Evolutionary conservation across 139 green algal species (phyloP), one percentile per base, ranked within the genome.

Genomic region (Helicosporidium sp.): DNA sequence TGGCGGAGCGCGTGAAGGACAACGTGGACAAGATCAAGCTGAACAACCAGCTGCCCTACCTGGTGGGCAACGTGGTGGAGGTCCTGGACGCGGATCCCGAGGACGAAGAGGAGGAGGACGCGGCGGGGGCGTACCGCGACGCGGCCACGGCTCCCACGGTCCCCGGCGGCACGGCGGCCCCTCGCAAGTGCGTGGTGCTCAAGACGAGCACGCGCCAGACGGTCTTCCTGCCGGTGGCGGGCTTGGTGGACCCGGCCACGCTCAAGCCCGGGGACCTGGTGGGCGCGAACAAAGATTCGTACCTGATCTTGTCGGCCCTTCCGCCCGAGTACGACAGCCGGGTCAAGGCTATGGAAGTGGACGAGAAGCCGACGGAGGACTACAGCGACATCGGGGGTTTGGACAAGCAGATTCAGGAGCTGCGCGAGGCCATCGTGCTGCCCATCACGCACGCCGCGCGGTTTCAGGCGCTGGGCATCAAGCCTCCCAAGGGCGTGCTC

Each of bases 231-330:
- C 90, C 90, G 20, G 85, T 99, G 24, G 76, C 93, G 18, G 88
- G 88, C 0, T 65, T 97, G 20, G 88, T 97, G n/a, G 86, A 97
- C 50, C 56, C 88, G 2, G 66, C 75, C 10, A 59, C 55, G 17
- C 58, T 95, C 6, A 84, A 84, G 52, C 87, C 87, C 7, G 74
- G 67, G 7, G 87, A 96, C 60, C 66, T 96, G 52, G 86, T 97
- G n/a, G 88, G 88, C 12, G 87, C 94, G 26, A 97, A 97, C 75
- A 97, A 97, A 68, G 89, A 98, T 76, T 84, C 64, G 44, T 98
- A 98, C 61, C 73, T 98, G 6, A 85, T 98, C 54, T 60, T 98
- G 7, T 89, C 97, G 66, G 95, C 77, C 0, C 73, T 98, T 20
- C 89, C 89, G 10, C 82, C 89, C 0, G 89, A 98, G 73, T 98